Percentiles rank a stretch among this genome's conserved stretches.
These are phyloP conservation scores for Euptelea pleiosperma DNA, from an alignment of 164 flowering plant genomes.

Conservation along the genomic window DNA sequence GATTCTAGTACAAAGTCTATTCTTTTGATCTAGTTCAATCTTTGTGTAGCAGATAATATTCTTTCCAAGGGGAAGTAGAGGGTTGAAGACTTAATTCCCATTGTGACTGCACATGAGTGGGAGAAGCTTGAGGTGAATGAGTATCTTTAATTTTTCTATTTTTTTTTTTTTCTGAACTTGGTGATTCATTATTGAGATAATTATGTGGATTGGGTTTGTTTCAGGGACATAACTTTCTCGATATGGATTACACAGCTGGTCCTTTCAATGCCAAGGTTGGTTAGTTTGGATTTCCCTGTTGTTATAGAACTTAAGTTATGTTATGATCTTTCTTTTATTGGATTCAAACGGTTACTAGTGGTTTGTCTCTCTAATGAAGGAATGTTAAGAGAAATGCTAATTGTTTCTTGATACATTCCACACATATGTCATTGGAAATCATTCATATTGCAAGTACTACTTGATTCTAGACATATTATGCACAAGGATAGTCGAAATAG, in stretches of 20 bases:
- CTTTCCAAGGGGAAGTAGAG: conserved; percentile 32
- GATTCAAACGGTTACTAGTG: too few species aligned
- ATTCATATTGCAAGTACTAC: too few species aligned
- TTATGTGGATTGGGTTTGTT: neutral
- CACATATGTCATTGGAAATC: too few species aligned
- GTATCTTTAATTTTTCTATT: conserved; percentile 7
- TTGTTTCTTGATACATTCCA: too few species aligned
- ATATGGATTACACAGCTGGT: conserved; percentile 12
- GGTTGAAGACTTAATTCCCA: conserved; percentile 69
- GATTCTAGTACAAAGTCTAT: conserved; percentile 33
- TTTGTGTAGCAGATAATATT: conserved; percentile 7
- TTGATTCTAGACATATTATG: too few species aligned
- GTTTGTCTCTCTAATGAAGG: too few species aligned
- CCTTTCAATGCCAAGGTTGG: conserved; percentile 21
- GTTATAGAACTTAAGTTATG: too few species aligned
- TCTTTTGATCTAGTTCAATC: neutral
- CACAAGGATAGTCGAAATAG: too few species aligned
- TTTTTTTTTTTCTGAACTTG: neutral
- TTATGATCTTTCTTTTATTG: too few species aligned
- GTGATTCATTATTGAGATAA: neutral
- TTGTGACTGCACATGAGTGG: too few species aligned
- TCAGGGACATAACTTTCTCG: conserved; percentile 11
- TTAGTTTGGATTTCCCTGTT: too few species aligned
- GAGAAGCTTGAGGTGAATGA: conserved; percentile 71
- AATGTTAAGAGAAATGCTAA: too few species aligned